A percentile compares a stretch with the other conserved stretches of the same genome.
phyloP scores from a whole-genome alignment of 2,329 filamentous ascomycete genomes.

The Phaeoacremonium minimum region DNA sequence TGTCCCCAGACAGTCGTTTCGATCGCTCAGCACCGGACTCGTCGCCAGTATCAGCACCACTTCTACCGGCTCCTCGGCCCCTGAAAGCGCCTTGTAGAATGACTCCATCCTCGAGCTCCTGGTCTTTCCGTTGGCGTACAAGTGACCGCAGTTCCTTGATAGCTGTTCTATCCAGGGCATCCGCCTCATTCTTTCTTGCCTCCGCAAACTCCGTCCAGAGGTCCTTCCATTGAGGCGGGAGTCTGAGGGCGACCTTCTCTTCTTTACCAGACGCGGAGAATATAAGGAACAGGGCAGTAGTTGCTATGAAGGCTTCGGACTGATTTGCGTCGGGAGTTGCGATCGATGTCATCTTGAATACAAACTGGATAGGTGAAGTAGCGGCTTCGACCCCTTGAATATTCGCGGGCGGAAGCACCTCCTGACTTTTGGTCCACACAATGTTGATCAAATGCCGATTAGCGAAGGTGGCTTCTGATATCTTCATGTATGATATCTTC shows the following conservation, averaged over 20 bases:
- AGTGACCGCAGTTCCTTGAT: slow-evolving; percentile 67
- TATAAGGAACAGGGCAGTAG: slow-evolving; percentile 74
- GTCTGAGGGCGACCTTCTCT: slow-evolving; percentile 74
- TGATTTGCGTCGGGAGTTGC: slow-evolving; percentile 74
- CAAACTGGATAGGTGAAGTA: slow-evolving; percentile 47
- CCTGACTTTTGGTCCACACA: slow-evolving; percentile 73
- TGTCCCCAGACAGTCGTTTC: slow-evolving; percentile 29
- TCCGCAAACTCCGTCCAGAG: slow-evolving; percentile 77
- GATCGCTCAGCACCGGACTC: slow-evolving; percentile 39
- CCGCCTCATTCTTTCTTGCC: slow-evolving; percentile 63
- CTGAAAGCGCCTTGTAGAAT: slow-evolving; percentile 74
- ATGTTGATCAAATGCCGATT: slow-evolving; percentile 73
- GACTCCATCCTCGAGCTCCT: slow-evolving; percentile 69
- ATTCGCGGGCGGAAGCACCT: slow-evolving; percentile 29
- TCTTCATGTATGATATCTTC: slow-evolving; percentile 61
- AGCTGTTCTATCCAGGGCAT: slow-evolving; percentile 64
- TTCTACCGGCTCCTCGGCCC: slow-evolving; percentile 46
- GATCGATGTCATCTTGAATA: slow-evolving; percentile 69
- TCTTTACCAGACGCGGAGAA: slow-evolving; percentile 77
- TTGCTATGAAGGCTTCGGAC: slow-evolving; percentile 83
- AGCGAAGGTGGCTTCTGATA: slow-evolving; percentile 72
- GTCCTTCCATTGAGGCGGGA: slow-evolving; percentile 79
- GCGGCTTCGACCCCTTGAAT: slow-evolving; percentile 38
- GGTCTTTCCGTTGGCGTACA: slow-evolving; percentile 63
- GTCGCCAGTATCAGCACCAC: slow-evolving; percentile 42